These are phyloP conservation scores for Xylaria hypoxylon DNA, from an alignment of 2,329 filamentous ascomycete genomes.

Conservation along the genomic window DNA sequence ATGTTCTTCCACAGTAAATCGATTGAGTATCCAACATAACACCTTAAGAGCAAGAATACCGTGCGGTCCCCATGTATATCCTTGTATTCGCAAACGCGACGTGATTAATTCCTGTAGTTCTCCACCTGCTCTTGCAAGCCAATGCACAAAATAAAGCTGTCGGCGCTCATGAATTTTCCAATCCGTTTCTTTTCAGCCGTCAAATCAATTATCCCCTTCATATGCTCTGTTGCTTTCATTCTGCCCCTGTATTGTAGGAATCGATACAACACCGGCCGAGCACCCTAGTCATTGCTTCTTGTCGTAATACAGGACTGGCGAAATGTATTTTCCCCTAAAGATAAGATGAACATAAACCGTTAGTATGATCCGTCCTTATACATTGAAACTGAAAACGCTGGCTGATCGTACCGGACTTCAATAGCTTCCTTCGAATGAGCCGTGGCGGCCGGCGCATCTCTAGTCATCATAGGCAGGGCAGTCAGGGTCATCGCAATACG, in stretches of 20 bases:
- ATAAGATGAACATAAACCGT: not conserved
- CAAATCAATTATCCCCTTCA: not conserved
- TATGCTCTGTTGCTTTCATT: not conserved
- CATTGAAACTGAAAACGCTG: not conserved
- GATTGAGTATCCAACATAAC: not conserved
- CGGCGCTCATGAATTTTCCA: conserved; percentile 7
- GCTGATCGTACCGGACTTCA: not conserved
- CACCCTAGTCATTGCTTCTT: not conserved
- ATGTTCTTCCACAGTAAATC: not conserved
- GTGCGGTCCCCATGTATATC: not conserved
- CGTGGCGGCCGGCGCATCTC: not conserved
- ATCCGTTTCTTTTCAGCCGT: not conserved
- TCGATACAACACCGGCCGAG: not conserved
- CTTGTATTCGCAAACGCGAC: not conserved
- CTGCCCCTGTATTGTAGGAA: too few species aligned
- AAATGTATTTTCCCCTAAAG: not conserved
- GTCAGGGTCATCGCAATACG: conserved; percentile 44
- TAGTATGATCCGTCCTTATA: not conserved
- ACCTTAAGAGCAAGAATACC: not conserved
- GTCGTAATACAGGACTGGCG: not conserved
- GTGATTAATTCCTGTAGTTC: too few species aligned
- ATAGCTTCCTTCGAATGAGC: not conserved
- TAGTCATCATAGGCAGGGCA: conserved; percentile 40
- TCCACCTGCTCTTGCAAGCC: not conserved
- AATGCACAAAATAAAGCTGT: not conserved